Conservation (phyloP, 805 yeast genomes). For the Kazachstania taianensis region DNA sequence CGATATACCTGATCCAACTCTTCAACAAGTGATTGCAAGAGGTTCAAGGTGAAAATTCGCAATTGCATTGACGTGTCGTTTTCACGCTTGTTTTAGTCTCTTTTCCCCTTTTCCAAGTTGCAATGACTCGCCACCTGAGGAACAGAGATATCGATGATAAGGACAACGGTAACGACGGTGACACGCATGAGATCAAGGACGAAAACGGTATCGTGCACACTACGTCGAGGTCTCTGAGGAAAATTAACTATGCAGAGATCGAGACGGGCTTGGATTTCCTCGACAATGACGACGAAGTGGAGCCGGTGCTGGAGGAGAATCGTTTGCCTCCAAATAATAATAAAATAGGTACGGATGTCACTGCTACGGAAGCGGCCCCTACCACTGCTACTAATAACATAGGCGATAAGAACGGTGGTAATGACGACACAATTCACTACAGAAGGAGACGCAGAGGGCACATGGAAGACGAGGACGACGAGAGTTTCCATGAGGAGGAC, state of each 20-base stretch:
- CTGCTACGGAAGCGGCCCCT: not conserved
- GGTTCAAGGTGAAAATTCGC: no score
- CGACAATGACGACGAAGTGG: constrained; percentile 11
- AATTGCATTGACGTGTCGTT: no score
- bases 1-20: no score
- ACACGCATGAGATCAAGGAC: constrained; percentile 17
- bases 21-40: no score
- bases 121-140: constrained; percentile 12
- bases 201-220: constrained; percentile 24
- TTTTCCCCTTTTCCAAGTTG: no score
- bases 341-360: not conserved
- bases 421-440: not conserved
- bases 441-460: constrained; percentile 8
- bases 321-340: constrained; percentile 3
- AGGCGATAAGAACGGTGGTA: constrained; percentile 3
- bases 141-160: constrained; percentile 6
- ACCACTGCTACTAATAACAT: not conserved
- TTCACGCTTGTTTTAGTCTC: no score
- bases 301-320: constrained; percentile 4
- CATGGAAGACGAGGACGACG: constrained; percentile 23
- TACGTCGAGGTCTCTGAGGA: constrained; percentile 26
- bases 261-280: constrained; percentile 27
- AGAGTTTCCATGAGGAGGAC: constrained; percentile 28
- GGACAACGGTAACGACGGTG: constrained; percentile 10
- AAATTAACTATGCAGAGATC: constrained; percentile 30